phyloP scores from a whole-genome alignment of 2,329 filamentous ascomycete genomes.

The Beauveria caledonica region DNA sequence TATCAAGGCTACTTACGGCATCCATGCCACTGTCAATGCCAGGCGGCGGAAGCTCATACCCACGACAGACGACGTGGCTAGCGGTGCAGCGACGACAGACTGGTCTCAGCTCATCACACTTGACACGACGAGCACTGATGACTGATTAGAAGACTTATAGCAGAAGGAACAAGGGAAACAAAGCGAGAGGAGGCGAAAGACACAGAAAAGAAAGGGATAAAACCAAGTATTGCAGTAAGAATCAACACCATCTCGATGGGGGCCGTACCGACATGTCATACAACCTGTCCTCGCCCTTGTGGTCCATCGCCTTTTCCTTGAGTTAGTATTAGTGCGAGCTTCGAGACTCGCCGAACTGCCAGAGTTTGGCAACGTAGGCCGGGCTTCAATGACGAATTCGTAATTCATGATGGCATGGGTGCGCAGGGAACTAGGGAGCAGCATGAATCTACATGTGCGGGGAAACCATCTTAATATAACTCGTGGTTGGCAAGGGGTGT shows the following conservation, averaged over 20 bases:
- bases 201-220: neutral
- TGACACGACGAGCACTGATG: neutral
- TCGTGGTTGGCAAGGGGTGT: neutral
- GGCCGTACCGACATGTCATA: neutral
- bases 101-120: neutral
- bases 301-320: neutral
- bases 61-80: neutral
- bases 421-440: neutral
- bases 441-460: neutral
- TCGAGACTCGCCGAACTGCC: neutral
- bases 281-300: constrained; percentile 1
- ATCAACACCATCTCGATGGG: neutral
- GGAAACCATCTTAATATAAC: neutral
- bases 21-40: neutral
- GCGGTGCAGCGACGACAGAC: neutral
- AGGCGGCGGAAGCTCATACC: neutral
- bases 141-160: neutral
- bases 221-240: neutral
- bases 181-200: neutral
- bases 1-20: neutral
- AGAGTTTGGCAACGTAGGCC: neutral
- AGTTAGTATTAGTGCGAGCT: neutral
- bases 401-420: neutral
- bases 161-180: neutral
- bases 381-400: neutral